Percentiles rank a stretch among this genome's conserved stretches.
These are phyloP conservation scores for Axilococcus clingmanii DNA, from an alignment of 139 green algal genomes.

Conservation along the genomic window DNA sequence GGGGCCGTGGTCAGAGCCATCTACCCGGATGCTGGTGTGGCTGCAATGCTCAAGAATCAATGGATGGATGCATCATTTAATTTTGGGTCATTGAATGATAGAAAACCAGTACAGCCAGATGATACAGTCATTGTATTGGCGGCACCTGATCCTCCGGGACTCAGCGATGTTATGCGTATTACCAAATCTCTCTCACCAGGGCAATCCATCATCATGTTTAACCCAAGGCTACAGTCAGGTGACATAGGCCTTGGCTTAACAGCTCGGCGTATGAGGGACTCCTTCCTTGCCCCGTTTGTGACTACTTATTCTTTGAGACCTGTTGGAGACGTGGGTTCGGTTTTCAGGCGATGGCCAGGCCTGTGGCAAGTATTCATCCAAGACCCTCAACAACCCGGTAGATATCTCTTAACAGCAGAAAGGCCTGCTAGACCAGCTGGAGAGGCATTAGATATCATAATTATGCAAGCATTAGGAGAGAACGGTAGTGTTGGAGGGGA, in stretches of 20 bases:
- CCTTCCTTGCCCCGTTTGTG: conserved; percentile 71
- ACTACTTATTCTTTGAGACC: conserved; percentile 83
- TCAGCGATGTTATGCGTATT: conserved; percentile 4
- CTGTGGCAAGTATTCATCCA: conserved; percentile 58
- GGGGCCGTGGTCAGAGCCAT: conserved; percentile 27
- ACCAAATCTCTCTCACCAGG: conserved; percentile 1
- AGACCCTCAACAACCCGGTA: conserved; percentile 13
- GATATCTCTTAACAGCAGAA: conserved; percentile 37
- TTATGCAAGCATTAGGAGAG: conserved; percentile 30
- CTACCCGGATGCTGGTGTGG: conserved; percentile 85
- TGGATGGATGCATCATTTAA: conserved; percentile 56
- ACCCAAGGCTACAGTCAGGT: conserved; percentile 78
- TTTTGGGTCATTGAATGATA: conserved; percentile 64
- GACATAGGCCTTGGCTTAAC: conserved; percentile 93
- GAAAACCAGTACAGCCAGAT: conserved; percentile 31
- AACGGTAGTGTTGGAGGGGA: background rate
- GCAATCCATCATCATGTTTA: conserved; percentile 76
- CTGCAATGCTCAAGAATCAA: conserved; percentile 80
- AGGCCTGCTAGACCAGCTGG: conserved; percentile 16
- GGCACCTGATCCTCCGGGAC: conserved; percentile 61
- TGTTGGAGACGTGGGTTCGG: conserved; percentile 55
- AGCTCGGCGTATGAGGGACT: conserved; percentile 63
- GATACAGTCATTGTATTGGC: conserved; percentile 79
- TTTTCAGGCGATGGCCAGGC: conserved; percentile 63
- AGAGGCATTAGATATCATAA: conserved; percentile 36